Percentiles rank a stretch among this genome's conserved stretches.
Evolutionary conservation across 2,329 filamentous ascomycete genomes (phyloP).

Genomic region (Scleromitrula shiraiana): DNA sequence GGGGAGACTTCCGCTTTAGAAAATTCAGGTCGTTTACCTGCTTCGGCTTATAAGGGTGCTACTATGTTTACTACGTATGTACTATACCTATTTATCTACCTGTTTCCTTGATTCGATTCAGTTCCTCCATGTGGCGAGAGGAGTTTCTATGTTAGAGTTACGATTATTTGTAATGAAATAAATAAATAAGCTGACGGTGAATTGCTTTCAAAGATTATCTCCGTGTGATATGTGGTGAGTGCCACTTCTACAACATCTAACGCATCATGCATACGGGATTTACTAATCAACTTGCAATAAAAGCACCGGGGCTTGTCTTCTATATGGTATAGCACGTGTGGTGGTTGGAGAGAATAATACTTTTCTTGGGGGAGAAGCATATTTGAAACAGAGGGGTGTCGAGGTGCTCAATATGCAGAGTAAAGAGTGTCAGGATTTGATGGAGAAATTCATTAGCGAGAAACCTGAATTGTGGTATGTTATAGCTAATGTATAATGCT

Average conservation of each 20-base stretch:
- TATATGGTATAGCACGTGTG: constrained; percentile 67
- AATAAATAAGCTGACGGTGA: neutral
- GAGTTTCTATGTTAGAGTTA: too few species aligned
- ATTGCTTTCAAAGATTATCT: constrained; percentile 38
- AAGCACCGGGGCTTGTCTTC: constrained; percentile 62
- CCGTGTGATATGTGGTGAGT: constrained; percentile 65
- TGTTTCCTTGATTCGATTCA: too few species aligned
- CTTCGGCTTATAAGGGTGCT: constrained; percentile 57
- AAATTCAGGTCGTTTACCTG: constrained; percentile 63
- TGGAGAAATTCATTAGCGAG: constrained; percentile 64
- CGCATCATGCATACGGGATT: too few species aligned
- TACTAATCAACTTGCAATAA: neutral
- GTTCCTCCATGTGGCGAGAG: too few species aligned
- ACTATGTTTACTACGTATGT: constrained; percentile 70
- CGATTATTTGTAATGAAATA: neutral
- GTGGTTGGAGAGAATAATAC: constrained; percentile 73
- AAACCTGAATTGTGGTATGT: constrained; percentile 62
- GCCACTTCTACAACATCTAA: neutral
- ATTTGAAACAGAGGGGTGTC: constrained; percentile 58
- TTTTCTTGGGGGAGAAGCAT: constrained; percentile 61
- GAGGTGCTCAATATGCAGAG: constrained; percentile 66
- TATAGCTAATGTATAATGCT: constrained; percentile 7
- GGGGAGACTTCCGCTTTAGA: constrained; percentile 71
- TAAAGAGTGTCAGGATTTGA: constrained; percentile 56
- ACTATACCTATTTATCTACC: too few species aligned